Conservation (phyloP, 73 alveolate genomes). For the Paramecium octaurelia region DNA sequence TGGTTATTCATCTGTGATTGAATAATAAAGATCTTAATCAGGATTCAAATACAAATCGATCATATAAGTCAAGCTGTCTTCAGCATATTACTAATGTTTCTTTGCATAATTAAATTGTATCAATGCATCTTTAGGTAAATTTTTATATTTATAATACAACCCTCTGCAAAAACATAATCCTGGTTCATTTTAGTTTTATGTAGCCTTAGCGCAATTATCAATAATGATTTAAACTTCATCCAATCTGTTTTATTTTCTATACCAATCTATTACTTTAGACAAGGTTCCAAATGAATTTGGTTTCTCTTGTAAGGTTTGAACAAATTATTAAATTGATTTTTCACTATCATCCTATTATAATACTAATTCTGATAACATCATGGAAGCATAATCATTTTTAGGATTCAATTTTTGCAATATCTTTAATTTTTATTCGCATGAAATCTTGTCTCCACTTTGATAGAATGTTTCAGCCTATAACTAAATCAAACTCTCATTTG, state of each 20-base stretch:
- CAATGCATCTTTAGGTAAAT: slow-evolving; percentile 89
- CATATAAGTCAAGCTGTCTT: slow-evolving; percentile 86
- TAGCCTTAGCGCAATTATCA: slow-evolving; percentile 74
- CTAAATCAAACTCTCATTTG: slow-evolving; percentile 70
- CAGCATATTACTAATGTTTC: slow-evolving; percentile 89
- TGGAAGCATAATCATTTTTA: slow-evolving; percentile 79
- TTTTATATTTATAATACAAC: slow-evolving; percentile 82
- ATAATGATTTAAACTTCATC: slow-evolving; percentile 73
- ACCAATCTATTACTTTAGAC: slow-evolving; percentile 55
- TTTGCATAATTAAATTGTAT: slow-evolving; percentile 89
- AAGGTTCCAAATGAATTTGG: slow-evolving; percentile 59
- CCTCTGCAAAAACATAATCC: slow-evolving; percentile 97
- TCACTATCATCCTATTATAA: slow-evolving; percentile 66
- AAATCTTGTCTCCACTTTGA: slow-evolving; percentile 68
- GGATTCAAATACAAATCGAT: slow-evolving; percentile 91
- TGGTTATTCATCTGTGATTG: slow-evolving; percentile 49
- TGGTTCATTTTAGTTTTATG: slow-evolving; percentile 76
- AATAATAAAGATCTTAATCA: slow-evolving; percentile 57
- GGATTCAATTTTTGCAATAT: slow-evolving; percentile 77
- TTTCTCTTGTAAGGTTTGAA: slow-evolving; percentile 7
- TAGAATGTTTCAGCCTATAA: slow-evolving; percentile 72
- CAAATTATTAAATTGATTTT: slow-evolving; percentile 34
- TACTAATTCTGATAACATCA: slow-evolving; percentile 82
- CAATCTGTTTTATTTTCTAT: slow-evolving; percentile 48
- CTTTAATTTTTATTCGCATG: slow-evolving; percentile 77